Percentiles rank a stretch among this genome's conserved stretches.
phyloP scores from a whole-genome alignment of 2,329 filamentous ascomycete species.

The Cladophialophora immunda region DNA sequence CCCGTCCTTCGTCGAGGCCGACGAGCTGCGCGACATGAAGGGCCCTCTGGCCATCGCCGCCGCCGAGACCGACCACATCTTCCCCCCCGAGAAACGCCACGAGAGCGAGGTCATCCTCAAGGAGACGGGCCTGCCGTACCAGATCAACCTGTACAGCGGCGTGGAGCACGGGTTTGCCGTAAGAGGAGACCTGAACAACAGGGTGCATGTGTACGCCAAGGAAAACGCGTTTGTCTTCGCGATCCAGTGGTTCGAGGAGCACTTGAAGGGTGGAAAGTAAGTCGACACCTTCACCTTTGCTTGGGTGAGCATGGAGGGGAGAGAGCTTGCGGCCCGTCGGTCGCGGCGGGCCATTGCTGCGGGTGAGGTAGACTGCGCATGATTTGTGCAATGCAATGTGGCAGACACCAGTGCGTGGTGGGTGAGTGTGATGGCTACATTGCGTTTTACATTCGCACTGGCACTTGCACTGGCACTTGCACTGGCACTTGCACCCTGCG shows the following conservation, averaged over 20 bases:
- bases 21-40: slow-evolving; percentile 71
- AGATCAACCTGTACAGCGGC: slow-evolving; percentile 78
- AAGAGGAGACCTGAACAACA: slow-evolving; percentile 68
- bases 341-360: neutral
- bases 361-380: neutral
- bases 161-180: slow-evolving; percentile 80
- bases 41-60: slow-evolving; percentile 74
- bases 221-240: slow-evolving; percentile 84
- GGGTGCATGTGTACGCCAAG: slow-evolving; percentile 72
- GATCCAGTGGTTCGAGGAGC: slow-evolving; percentile 76
- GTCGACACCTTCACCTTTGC: slow-evolving; percentile 2
- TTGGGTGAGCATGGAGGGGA: neutral
- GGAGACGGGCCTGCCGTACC: slow-evolving; percentile 69
- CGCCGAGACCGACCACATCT: slow-evolving; percentile 71
- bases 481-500: neutral
- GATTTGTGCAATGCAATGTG: neutral
- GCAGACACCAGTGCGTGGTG: neutral
- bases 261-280: slow-evolving; percentile 44
- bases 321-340: no score
- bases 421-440: neutral
- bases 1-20: slow-evolving; percentile 75
- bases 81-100: slow-evolving; percentile 70
- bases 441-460: neutral
- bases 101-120: slow-evolving; percentile 70
- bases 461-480: neutral